A percentile compares a stretch with the other conserved stretches of the same genome.
Conservation (phyloP, 345 rosid species). For the Dimocarpus longan region DNA sequence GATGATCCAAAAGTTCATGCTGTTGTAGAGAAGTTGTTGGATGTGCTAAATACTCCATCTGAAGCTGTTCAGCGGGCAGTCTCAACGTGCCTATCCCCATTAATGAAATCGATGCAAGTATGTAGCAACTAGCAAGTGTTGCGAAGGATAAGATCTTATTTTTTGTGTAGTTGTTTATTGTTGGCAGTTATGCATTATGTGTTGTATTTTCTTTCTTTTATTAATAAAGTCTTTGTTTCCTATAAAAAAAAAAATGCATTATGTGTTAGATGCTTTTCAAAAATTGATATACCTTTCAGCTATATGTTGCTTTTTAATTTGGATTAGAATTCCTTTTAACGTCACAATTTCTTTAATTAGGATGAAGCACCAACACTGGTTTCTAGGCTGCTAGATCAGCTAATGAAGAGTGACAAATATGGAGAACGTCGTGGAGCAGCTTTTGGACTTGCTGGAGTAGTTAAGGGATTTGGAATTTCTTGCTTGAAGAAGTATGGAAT, state of each 20-base stretch:
- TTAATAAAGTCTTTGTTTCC: too few relatives aligned
- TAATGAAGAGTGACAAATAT: slow-evolving; percentile 90
- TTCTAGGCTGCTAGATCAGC: slow-evolving; percentile 74
- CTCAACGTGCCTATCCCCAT: slow-evolving; percentile 82
- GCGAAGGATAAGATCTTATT: slow-evolving; percentile 6
- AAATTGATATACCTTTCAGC: background rate
- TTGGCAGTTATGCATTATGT: slow-evolving; percentile 8
- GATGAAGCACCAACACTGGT: slow-evolving; percentile 75
- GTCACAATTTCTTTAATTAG: slow-evolving; percentile 39
- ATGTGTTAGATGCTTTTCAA: slow-evolving; percentile 12
- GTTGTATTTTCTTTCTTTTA: too few relatives aligned
- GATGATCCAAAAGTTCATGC: slow-evolving; percentile 95
- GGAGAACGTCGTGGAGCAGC: slow-evolving; percentile 99
- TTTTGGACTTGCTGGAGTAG: slow-evolving; percentile 95
- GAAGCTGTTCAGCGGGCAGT: slow-evolving; percentile 99
- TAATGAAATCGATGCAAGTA: slow-evolving; percentile 84
- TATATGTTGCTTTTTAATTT: background rate
- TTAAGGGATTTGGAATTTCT: slow-evolving; percentile 89
- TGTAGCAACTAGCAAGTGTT: slow-evolving; percentile 25
- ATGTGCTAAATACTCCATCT: slow-evolving; percentile 94
- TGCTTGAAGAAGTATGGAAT: slow-evolving; percentile 84
- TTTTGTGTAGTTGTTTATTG: background rate
- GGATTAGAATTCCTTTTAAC: slow-evolving; percentile 5
- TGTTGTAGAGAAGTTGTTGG: slow-evolving; percentile 94
- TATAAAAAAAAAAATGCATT: too few relatives aligned